phyloP scores from a whole-genome alignment of 2,329 filamentous ascomycete genomes.

The Malbranchea cinnamomea region DNA sequence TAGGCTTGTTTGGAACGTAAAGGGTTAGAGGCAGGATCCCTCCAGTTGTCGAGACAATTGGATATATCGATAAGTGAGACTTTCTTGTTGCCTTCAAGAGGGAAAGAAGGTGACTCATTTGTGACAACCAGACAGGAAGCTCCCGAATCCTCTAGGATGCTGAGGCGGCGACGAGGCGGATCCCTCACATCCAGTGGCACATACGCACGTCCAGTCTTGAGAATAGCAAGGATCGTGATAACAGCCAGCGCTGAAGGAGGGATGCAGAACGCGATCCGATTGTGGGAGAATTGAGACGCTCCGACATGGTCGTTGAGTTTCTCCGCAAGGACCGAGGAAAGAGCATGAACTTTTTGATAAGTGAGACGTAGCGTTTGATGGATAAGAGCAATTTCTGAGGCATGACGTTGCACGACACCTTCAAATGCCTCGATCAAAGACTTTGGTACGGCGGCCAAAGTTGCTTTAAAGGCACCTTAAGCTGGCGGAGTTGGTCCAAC shows the following conservation, averaged over 20 bases:
- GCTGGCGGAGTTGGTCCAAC: constrained; percentile 1
- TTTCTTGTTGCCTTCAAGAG: not conserved
- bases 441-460: not conserved
- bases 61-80: not conserved
- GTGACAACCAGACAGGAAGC: constrained; percentile 1
- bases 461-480: constrained; percentile 1
- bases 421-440: not conserved
- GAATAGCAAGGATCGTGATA: not conserved
- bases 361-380: constrained; percentile 1
- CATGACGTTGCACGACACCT: not conserved
- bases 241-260: constrained; percentile 1
- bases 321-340: constrained; percentile 1
- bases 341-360: not conserved
- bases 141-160: constrained; percentile 1
- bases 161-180: not conserved
- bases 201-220: constrained; percentile 2
- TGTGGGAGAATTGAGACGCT: not conserved
- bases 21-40: not conserved
- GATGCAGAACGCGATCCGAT: constrained; percentile 1
- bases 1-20: not conserved
- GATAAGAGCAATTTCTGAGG: constrained; percentile 1
- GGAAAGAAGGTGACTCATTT: not conserved
- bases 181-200: constrained; percentile 1
- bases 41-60: not conserved
- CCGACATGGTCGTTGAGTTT: not conserved